Evolutionary conservation across 345 rosid genomes (phyloP).

Genomic region (Iberis pinnata): DNA sequence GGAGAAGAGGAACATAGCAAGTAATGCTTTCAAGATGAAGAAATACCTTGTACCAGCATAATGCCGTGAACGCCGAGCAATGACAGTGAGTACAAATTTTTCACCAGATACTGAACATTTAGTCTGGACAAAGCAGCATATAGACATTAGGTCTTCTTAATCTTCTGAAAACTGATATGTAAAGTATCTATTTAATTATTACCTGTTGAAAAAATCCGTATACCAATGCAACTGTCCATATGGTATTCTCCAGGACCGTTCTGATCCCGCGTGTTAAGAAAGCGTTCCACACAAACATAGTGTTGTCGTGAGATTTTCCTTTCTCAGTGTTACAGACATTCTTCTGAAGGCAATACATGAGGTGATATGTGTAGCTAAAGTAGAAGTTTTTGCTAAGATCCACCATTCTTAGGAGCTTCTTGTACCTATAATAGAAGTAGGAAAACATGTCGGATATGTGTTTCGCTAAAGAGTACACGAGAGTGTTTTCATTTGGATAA

Average conservation of each 20-base stretch:
- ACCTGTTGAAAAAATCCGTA: conserved; percentile 98
- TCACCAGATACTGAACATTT: conserved; percentile 50
- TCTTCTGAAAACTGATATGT: conserved; percentile 12
- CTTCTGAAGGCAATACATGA: conserved; percentile 75
- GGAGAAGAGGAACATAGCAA: background rate
- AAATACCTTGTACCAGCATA: conserved; percentile 94
- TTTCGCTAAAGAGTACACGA: background rate
- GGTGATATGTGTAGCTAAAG: conserved; percentile 87
- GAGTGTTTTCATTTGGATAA: conserved; percentile 26
- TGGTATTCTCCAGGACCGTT: conserved; percentile 46
- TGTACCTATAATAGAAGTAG: conserved; percentile 49
- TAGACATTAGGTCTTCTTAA: conserved; percentile 1
- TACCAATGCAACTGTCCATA: conserved; percentile 87
- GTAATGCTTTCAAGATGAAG: background rate
- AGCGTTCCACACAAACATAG: conserved; percentile 89
- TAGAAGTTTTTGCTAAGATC: conserved; percentile 91
- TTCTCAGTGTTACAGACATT: conserved; percentile 42
- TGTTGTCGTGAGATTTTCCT: conserved; percentile 40
- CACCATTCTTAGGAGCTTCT: conserved; percentile 76
- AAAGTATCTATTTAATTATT: background rate
- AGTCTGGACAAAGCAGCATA: conserved; percentile 37
- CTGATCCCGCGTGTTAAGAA: conserved; percentile 65
- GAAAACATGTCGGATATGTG: background rate
- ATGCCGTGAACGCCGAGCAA: conserved; percentile 90
- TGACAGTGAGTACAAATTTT: conserved; percentile 58